Base-by-base conservation (phyloP, 2,329 filamentous ascomycete species). In the Coniella lustricola region DNA sequence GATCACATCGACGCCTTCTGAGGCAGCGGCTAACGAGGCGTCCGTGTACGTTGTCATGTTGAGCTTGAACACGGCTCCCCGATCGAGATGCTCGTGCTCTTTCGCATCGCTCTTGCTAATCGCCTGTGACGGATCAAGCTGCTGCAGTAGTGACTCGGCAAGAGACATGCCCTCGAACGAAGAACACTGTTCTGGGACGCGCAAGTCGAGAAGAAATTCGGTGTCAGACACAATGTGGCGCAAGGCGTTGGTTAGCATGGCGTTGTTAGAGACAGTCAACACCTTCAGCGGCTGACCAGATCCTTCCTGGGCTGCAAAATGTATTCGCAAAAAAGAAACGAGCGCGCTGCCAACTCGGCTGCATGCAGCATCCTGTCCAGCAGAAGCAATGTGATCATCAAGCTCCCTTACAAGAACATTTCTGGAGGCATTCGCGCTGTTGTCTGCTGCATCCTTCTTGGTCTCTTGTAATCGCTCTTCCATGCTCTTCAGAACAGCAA, bases 161-260 rank as follows among this genome's bases (percentile, higher is more conserved):
- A 82, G 69, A 8, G 69, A 73, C 4, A 77, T 77, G 7, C 82
- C 84, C 63, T 87, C 82, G 54, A 74, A 85, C 1, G 81, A 68
- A 0, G 84, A 84, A 1, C 83, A 70, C 2, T 83, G 86, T 60
- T 87, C 83, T 3, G 87, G 69, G 25, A 87, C 67, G 4, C 73
- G 74, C 16, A 87, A 61, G 43, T 82, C 72, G 8, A 85, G 58
- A 0, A 52, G 56, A 7, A 71, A 59, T 1, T 57, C 60, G 3
- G 66, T 59, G 1, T 56, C 54, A 1, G 58, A 54, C 10, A 73
- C 62, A 2, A 69, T 63, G 22, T 71, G 64, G 2, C 70, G 55
- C 10, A 85, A 66, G 43, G 69, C 71, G 14, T 67, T 60, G 3
- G 64, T 66, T 50, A 85, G 77, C 0, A 82, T 84, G 3, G 79